Percentiles rank a stretch among this genome's conserved stretches.
Evolutionary conservation across 2,329 filamentous ascomycete species (phyloP).

Genomic region (Corniculantispora saksenae): DNA sequence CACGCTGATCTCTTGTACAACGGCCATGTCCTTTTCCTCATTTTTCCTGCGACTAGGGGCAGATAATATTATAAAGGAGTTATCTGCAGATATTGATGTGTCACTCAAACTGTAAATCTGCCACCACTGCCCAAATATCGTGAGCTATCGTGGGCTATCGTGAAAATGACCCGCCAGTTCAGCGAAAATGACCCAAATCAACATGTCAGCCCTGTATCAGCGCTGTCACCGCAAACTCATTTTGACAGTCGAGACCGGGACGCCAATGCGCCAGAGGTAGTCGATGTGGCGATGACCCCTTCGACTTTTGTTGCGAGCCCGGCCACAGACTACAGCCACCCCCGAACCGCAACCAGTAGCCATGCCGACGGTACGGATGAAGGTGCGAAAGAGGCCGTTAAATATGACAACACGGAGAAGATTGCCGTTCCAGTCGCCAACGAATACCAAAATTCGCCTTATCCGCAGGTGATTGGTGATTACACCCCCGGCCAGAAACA

Average conservation of each 20-base stretch:
- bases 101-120: background rate
- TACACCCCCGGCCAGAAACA: background rate
- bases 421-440: background rate
- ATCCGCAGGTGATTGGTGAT: conserved; percentile 1
- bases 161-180: background rate
- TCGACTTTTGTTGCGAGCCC: conserved; percentile 7
- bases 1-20: background rate
- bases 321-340: background rate
- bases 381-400: background rate
- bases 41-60: background rate
- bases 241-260: background rate
- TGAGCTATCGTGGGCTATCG: no score
- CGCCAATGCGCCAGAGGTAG: conserved; percentile 2
- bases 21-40: background rate
- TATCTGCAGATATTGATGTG: background rate
- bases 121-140: background rate
- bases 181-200: background rate
- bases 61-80: background rate
- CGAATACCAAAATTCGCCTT: conserved; percentile 4
- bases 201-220: conserved; percentile 2
- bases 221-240: background rate
- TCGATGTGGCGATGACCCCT: background rate
- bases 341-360: background rate
- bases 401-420: conserved; percentile 1
- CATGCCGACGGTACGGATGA: background rate